phyloP scores from a whole-genome alignment of 208 protist species.

The Blastocrithidia nonstop region DNA sequence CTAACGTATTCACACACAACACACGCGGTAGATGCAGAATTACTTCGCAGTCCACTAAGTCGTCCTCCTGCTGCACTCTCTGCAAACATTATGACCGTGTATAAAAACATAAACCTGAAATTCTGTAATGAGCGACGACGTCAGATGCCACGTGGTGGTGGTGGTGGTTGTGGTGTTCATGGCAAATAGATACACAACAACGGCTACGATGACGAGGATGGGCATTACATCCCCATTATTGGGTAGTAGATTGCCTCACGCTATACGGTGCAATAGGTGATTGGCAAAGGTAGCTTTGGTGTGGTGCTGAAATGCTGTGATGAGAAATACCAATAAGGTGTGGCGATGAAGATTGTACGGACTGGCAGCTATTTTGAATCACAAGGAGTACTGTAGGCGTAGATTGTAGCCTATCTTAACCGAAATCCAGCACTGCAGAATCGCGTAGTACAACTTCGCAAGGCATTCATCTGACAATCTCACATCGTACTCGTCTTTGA shows the following conservation, averaged over 20 bases:
- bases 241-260: constrained; percentile 59
- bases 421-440: constrained; percentile 27
- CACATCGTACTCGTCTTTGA: constrained; percentile 96
- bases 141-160: constrained; percentile 6
- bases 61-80: constrained; percentile 34
- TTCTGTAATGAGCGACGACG: constrained; percentile 37
- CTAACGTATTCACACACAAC: background rate
- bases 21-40: background rate
- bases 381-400: constrained; percentile 69
- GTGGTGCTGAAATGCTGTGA: constrained; percentile 73
- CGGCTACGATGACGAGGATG: constrained; percentile 64
- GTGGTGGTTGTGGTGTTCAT: background rate
- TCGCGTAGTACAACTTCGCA: constrained; percentile 60
- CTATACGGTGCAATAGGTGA: constrained; percentile 64
- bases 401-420: constrained; percentile 65
- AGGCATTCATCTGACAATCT: constrained; percentile 70
- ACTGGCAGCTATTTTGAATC: constrained; percentile 55
- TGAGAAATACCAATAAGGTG: constrained; percentile 40
- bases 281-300: constrained; percentile 84
- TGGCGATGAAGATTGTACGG: constrained; percentile 82
- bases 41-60: background rate
- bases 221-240: constrained; percentile 58
- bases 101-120: constrained; percentile 61
- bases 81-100: constrained; percentile 23
- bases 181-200: no score